Evolutionary conservation across 306 rosid species (phyloP).

Genomic region (Hippophae rhamnoides): DNA sequence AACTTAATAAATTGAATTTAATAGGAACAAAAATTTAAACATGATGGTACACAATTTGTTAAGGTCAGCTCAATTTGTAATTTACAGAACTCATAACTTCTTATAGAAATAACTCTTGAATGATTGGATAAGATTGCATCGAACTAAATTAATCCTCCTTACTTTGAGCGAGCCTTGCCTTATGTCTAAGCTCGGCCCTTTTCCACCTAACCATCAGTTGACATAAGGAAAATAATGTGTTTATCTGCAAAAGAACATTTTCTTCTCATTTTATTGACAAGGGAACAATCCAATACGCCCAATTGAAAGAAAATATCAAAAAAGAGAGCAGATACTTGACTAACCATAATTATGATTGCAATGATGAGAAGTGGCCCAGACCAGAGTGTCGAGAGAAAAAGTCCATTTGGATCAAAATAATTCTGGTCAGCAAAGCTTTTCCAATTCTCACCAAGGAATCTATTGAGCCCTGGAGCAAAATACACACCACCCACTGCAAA

Average conservation of each 20-base stretch:
- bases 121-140: conserved; percentile 1
- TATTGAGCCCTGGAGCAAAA: conserved; percentile 72
- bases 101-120: not conserved
- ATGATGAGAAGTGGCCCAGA: conserved; percentile 86
- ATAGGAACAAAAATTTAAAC: not conserved
- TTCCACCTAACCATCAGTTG: conserved; percentile 84
- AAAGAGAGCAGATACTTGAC: conserved; percentile 19
- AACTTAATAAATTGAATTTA: not conserved
- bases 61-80: not conserved
- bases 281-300: not conserved
- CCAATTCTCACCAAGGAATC: conserved; percentile 55
- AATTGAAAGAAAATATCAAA: conserved; percentile 2
- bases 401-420: conserved; percentile 76
- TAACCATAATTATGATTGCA: conserved; percentile 81
- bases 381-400: conserved; percentile 77
- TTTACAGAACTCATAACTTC: conserved; percentile 11
- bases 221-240: conserved; percentile 75
- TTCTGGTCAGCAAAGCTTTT: conserved; percentile 71
- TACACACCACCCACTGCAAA: conserved; percentile 84
- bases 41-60: not conserved
- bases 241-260: conserved; percentile 47
- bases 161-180: conserved; percentile 57
- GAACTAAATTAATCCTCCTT: conserved; percentile 49
- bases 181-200: conserved; percentile 85
- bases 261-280: not conserved